Percentiles rank a stretch among this genome's conserved stretches.
Evolutionary conservation across 2,329 filamentous ascomycete species (phyloP).

Genomic region (Ophiosphaerella herpotricha): DNA sequence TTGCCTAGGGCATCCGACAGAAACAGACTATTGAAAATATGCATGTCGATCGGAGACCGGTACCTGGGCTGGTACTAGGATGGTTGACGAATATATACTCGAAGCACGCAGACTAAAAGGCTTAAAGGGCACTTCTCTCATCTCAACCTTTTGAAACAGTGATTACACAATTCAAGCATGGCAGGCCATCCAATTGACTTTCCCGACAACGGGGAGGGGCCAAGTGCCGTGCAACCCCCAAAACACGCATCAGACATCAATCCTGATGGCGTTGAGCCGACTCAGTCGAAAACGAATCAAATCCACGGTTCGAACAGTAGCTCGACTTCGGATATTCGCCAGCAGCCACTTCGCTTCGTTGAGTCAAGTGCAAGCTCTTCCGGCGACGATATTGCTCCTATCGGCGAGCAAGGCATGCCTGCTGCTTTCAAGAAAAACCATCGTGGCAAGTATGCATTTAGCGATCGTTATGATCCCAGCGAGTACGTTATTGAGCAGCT

Average conservation of each 20-base stretch:
- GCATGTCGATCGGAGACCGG: conserved; percentile 4
- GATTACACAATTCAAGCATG: not conserved
- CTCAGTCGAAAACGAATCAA: not conserved
- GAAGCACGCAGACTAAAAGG: not conserved
- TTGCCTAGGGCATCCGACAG: conserved; percentile 1
- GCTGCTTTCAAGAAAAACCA: conserved; percentile 3
- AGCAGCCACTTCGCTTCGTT: conserved; percentile 3
- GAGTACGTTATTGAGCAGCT: conserved; percentile 4
- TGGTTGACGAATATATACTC: conserved; percentile 3
- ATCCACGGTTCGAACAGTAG: not conserved
- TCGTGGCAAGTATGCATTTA: conserved; percentile 5
- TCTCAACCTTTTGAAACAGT: conserved; percentile 1
- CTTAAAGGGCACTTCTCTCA: not conserved
- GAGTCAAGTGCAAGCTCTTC: conserved; percentile 4
- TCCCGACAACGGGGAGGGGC: not conserved
- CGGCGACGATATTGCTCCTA: conserved; percentile 3
- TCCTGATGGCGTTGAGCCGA: not conserved
- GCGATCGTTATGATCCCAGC: conserved; percentile 3
- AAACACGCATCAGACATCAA: not conserved
- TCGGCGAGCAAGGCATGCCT: not conserved
- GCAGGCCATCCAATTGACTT: not conserved
- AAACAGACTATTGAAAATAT: conserved; percentile 2
- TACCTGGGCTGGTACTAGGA: conserved; percentile 1
- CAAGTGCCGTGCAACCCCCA: not conserved
- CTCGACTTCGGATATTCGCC: not conserved